These are phyloP conservation scores for Cerrena zonata DNA, from an alignment of 1,284 basidiomycete genomes.

Conservation along the genomic window DNA sequence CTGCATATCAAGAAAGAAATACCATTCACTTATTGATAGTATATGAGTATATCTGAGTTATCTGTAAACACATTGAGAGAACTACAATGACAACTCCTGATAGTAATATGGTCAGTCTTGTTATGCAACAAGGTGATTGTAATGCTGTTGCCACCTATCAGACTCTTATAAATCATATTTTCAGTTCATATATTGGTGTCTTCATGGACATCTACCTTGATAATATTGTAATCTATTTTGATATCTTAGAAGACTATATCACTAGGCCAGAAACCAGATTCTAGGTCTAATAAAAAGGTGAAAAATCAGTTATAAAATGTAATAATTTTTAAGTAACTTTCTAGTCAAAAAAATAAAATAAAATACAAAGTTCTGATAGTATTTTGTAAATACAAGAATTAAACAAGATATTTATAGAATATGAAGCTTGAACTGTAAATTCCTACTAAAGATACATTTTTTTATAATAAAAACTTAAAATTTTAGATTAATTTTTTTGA, in stretches of 20 bases:
- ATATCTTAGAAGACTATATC: conserved; percentile 4
- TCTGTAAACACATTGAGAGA: conserved; percentile 18
- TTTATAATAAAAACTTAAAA: too few relatives aligned
- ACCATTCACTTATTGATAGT: conserved; percentile 12
- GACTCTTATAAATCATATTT: conserved; percentile 26
- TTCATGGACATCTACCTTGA: conserved; percentile 16
- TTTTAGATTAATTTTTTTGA: too few relatives aligned
- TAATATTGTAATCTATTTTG: conserved; percentile 13
- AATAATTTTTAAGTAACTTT: too few relatives aligned
- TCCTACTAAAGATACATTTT: too few relatives aligned
- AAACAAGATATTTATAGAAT: too few relatives aligned
- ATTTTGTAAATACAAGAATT: too few relatives aligned
- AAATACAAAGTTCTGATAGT: too few relatives aligned
- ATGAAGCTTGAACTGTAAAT: too few relatives aligned
- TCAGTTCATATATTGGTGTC: background rate
- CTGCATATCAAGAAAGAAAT: conserved; percentile 8
- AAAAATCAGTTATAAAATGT: too few relatives aligned
- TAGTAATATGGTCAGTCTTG: conserved; percentile 32
- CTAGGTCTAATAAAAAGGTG: too few relatives aligned
- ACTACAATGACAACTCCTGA: conserved; percentile 20
- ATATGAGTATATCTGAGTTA: conserved; percentile 18
- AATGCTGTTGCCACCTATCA: conserved; percentile 33
- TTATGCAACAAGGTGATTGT: conserved; percentile 34
- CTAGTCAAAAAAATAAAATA: too few relatives aligned
- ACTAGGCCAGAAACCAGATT: too few relatives aligned